phyloP scores from a whole-genome alignment of 306 rosid genomes.

The Phaseolus lunatus region DNA sequence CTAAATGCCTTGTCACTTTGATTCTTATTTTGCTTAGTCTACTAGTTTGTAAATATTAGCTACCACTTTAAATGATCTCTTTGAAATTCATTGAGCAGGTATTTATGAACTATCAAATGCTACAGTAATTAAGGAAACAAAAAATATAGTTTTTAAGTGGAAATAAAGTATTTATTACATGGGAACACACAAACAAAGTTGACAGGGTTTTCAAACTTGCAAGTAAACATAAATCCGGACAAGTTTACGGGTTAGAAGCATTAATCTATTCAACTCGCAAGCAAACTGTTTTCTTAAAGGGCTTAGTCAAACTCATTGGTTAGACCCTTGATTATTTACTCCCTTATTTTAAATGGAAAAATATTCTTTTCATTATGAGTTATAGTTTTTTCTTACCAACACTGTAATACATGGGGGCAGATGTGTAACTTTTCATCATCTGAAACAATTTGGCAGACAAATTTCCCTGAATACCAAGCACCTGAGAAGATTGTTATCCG shows the following conservation, averaged over 20 bases:
- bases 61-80: slow-evolving; percentile 8
- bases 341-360: slow-evolving; percentile 19
- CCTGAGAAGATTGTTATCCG: slow-evolving; percentile 99
- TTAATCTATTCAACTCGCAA: not conserved
- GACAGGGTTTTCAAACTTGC: not conserved
- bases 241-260: not conserved
- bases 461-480: slow-evolving; percentile 92
- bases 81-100: slow-evolving; percentile 12
- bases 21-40: slow-evolving; percentile 20
- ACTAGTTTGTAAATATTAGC: slow-evolving; percentile 1
- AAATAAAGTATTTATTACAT: not conserved
- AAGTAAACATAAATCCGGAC: not conserved
- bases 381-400: slow-evolving; percentile 6
- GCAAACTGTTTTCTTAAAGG: not conserved
- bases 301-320: not conserved
- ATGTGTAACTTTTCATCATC: slow-evolving; percentile 29
- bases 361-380: slow-evolving; percentile 31
- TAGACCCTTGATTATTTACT: slow-evolving; percentile 10
- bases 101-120: slow-evolving; percentile 10
- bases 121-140: slow-evolving; percentile 10
- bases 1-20: slow-evolving; percentile 1
- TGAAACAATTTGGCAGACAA: slow-evolving; percentile 72
- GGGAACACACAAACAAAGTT: not conserved
- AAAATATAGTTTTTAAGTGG: too few relatives aligned
- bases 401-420: slow-evolving; percentile 3